Percentiles rank a stretch among this genome's conserved stretches.
phyloP scores from a whole-genome alignment of 2,329 filamentous ascomycete genomes.

The Trichothecium roseum region DNA sequence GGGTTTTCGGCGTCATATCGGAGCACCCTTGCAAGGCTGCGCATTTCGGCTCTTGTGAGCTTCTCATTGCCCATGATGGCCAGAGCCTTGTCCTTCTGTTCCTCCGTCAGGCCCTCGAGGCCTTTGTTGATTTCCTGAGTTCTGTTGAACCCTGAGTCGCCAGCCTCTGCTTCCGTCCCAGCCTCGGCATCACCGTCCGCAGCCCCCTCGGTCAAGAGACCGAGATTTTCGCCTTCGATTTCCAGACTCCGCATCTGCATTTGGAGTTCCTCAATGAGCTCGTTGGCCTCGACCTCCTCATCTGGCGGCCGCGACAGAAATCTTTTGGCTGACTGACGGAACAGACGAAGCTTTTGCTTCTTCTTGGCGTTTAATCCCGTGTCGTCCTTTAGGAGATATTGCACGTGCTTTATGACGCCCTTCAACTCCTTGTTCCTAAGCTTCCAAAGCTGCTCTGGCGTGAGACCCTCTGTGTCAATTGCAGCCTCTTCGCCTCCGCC shows the following conservation, averaged over 20 bases:
- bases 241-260: constrained; percentile 21
- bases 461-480: neutral
- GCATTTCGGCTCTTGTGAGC: constrained; percentile 38
- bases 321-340: constrained; percentile 52
- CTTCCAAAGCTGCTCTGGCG: neutral
- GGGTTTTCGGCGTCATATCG: constrained; percentile 63
- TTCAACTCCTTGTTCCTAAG: constrained; percentile 1
- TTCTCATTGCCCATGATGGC: constrained; percentile 21
- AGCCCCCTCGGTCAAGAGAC: constrained; percentile 10
- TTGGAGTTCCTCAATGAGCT: constrained; percentile 21
- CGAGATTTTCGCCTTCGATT: constrained; percentile 2
- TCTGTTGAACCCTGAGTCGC: neutral
- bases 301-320: constrained; percentile 37
- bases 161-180: constrained; percentile 2
- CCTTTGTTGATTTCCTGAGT: constrained; percentile 17
- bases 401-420: constrained; percentile 1
- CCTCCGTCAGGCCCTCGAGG: constrained; percentile 19
- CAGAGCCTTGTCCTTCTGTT: constrained; percentile 20
- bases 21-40: constrained; percentile 45
- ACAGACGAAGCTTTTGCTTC: constrained; percentile 61
- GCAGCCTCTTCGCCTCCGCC: constrained; percentile 3
- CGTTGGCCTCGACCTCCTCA: constrained; percentile 13
- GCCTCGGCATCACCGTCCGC: constrained; percentile 2
- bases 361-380: neutral
- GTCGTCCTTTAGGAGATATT: constrained; percentile 3